Base-by-base conservation (phyloP, 2,329 filamentous ascomycete species). In the Fusarium dimerum region DNA sequence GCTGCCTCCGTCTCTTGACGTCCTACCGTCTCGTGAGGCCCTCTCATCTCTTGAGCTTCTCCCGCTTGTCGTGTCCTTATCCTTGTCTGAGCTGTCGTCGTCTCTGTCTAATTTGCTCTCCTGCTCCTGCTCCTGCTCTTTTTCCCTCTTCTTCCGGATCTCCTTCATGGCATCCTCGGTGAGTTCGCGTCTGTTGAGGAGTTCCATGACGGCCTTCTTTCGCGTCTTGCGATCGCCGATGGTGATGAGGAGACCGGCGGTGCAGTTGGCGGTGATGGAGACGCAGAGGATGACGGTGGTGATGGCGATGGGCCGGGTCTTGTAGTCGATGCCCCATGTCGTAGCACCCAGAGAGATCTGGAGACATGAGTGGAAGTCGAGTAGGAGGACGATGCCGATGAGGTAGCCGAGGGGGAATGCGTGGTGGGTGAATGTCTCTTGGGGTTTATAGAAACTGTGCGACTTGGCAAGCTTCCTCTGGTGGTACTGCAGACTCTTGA, bases 401-500 rank as follows among this genome's bases (percentile, higher is more conserved):
- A 95, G 83, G 6, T 91, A 77, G 32, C 81, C 79, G 1, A 92
- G 76, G 0, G 90, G 89, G 56, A 95, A 95, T 1, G 90, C 87
- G 66, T 85, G 80, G 67, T 95, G 90, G 0, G 90, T 95, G 34
- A 84, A 78, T 0, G 90, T 95, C 71, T 95, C 90, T 69, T 95
- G 88, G 0, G 90, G 90, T 64, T 92, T 92, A 77, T 95, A 95
- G 71, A 93, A 95, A 6, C 88, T 92, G 68, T 95, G 90, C 0
- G 87, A 91, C 61, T 88, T 90, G 66, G 87, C 81, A 65, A 94
- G 88, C 65, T 92, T 93, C 60, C 78, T 80, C 66, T 92, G 88
- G 65, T 95, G 90, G 66, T 94, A 86, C 46, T 86, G 79, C 10
- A 95, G 79, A 45, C 80, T 83, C 54, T 79, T 78, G 65, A 92